Evolutionary conservation across 768 basidiomycete genomes (phyloP).

Genomic region (Crucibulum laeve): DNA sequence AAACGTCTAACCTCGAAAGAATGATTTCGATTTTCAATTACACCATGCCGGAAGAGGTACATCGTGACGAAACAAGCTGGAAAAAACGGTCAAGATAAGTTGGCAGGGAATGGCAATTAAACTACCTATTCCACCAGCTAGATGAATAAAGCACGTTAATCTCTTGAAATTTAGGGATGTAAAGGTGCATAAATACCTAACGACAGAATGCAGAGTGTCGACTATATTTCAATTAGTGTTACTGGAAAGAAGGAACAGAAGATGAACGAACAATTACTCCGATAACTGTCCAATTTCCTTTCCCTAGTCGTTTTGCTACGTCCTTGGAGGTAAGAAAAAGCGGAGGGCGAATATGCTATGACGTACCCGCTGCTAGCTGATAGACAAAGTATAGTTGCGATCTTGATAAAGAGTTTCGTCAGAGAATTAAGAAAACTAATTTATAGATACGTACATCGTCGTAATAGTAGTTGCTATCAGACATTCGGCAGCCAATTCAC

Average conservation of each 20-base stretch:
- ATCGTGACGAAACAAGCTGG: neutral
- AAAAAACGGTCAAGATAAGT: neutral
- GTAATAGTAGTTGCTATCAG: conserved; percentile 28
- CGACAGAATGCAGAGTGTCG: neutral
- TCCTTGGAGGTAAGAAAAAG: neutral
- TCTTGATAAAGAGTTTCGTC: neutral
- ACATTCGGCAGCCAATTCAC: conserved; percentile 20
- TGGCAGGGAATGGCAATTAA: neutral
- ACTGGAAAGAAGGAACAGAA: neutral
- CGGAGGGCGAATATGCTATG: neutral
- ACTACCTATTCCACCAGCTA: conserved; percentile 1
- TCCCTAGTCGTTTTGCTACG: neutral
- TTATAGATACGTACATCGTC: conserved; percentile 20
- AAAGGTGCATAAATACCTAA: neutral
- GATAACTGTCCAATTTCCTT: neutral
- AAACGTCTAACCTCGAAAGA: neutral
- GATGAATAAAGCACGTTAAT: neutral
- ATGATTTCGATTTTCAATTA: neutral
- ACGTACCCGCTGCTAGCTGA: neutral
- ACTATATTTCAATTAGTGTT: neutral
- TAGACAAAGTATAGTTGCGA: conserved; percentile 1
- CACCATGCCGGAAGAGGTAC: neutral
- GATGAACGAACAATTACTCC: neutral
- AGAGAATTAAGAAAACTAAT: neutral
- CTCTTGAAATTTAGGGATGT: neutral